Conservation (phyloP, 371 early-diverging fungal species). For the Phascolomyces articulosus region DNA sequence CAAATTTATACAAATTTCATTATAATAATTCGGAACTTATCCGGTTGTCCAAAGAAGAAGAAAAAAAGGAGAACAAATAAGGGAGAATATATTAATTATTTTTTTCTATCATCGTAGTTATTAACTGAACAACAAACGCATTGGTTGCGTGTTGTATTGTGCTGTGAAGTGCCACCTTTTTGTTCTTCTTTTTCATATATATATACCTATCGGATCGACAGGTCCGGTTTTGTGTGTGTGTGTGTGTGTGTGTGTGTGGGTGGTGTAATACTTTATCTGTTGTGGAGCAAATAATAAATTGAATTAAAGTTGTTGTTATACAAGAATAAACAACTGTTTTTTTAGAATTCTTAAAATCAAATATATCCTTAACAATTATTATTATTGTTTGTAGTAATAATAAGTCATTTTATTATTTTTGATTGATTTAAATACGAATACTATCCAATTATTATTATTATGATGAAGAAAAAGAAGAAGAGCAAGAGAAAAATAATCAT, state of each 20-base stretch:
- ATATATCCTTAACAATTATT: background rate
- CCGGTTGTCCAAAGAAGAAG: no score
- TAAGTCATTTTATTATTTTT: no score
- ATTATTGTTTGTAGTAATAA: background rate
- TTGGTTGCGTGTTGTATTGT: background rate
- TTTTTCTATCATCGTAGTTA: no score
- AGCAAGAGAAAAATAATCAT: background rate
- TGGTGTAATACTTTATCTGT: background rate
- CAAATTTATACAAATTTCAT: no score
- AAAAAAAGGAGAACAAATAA: no score
- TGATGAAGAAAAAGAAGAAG: background rate
- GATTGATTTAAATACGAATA: no score
- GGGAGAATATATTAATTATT: no score
- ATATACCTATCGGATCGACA: conserved; percentile 4
- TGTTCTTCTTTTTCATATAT: background rate
- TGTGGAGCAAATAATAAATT: background rate
- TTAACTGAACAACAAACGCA: no score
- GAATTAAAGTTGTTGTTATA: background rate
- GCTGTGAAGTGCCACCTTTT: background rate
- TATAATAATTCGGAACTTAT: no score
- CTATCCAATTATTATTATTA: background rate
- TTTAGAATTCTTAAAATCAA: background rate
- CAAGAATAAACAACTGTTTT: no score
- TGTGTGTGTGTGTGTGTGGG: no score
- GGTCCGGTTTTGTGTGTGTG: background rate